These are phyloP conservation scores for Jatropha curcas DNA, from an alignment of 345 rosid species.

Conservation along the genomic window DNA sequence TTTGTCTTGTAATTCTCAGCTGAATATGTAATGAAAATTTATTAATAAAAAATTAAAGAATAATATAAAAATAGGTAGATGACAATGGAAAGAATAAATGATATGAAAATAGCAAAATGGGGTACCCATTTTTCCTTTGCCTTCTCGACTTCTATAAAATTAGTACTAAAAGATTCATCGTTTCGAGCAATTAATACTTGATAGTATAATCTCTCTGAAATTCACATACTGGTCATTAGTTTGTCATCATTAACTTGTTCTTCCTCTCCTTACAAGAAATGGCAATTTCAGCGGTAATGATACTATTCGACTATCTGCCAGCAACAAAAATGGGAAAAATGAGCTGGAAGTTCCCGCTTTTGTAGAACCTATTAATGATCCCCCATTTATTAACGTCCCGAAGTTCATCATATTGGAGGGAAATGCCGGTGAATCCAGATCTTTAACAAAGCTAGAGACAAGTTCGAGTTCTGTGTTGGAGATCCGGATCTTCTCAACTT, in stretches of 20 bases:
- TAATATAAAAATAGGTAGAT: no score
- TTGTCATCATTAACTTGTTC: not conserved
- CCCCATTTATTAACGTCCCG: slow-evolving; percentile 70
- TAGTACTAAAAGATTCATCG: no score
- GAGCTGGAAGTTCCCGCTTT: slow-evolving; percentile 53
- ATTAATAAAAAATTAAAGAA: no score
- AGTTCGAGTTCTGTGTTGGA: slow-evolving; percentile 69
- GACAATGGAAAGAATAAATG: no score
- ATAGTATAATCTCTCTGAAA: not conserved
- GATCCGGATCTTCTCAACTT: slow-evolving; percentile 75
- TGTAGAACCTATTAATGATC: slow-evolving; percentile 77
- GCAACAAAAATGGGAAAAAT: slow-evolving; percentile 71
- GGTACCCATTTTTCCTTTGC: no score
- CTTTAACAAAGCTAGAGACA: slow-evolving; percentile 47
- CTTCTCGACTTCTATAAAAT: no score
- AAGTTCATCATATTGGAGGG: slow-evolving; percentile 47
- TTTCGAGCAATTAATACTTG: no score
- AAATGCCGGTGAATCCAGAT: slow-evolving; percentile 48
- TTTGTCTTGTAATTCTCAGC: no score
- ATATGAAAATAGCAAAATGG: no score
- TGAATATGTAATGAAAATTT: no score
- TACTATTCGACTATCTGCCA: slow-evolving; percentile 56
- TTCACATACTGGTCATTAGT: not conserved
- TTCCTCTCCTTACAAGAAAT: slow-evolving; percentile 43
- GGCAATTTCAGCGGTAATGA: slow-evolving; percentile 80